These are phyloP conservation scores for Fusarium sp. DNA, from an alignment of 2,329 filamentous ascomycete species.

Conservation along the genomic window DNA sequence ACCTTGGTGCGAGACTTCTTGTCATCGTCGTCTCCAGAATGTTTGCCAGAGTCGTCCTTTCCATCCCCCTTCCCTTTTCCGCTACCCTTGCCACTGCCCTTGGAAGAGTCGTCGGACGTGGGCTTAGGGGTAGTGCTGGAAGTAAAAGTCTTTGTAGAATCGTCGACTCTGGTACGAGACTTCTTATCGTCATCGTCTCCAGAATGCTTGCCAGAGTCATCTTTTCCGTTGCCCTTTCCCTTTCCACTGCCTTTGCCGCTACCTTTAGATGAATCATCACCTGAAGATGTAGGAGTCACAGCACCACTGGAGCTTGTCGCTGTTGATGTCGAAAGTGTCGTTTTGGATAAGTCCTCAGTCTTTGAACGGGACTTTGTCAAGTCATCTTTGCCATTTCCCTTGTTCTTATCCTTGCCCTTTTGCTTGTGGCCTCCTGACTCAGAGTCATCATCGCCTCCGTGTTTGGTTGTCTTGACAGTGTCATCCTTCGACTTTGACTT, in stretches of 20 bases:
- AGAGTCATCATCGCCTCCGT: conserved; percentile 3
- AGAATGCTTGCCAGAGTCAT: not conserved
- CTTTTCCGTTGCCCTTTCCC: not conserved
- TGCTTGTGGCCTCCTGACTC: conserved; percentile 1
- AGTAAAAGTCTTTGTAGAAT: not conserved
- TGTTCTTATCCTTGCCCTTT: conserved; percentile 13
- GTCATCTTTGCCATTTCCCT: not conserved
- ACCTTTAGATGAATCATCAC: too few relatives aligned
- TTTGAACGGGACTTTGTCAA: too few relatives aligned
- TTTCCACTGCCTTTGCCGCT: conserved; percentile 14
- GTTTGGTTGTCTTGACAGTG: not conserved
- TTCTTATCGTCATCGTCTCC: not conserved
- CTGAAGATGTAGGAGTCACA: too few relatives aligned
- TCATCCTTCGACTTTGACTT: not conserved
- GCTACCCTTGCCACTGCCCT: not conserved
- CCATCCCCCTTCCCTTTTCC: not conserved
- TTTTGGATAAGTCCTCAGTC: too few relatives aligned
- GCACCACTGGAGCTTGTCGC: too few relatives aligned
- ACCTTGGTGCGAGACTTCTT: not conserved
- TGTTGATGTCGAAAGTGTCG: too few relatives aligned
- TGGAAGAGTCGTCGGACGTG: too few relatives aligned
- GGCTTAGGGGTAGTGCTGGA: too few relatives aligned
- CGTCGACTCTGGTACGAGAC: not conserved
- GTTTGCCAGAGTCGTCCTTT: not conserved
- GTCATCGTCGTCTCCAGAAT: not conserved